Evolutionary conservation across 306 rosid species (phyloP).

Genomic region (Canavalia ensiformis): DNA sequence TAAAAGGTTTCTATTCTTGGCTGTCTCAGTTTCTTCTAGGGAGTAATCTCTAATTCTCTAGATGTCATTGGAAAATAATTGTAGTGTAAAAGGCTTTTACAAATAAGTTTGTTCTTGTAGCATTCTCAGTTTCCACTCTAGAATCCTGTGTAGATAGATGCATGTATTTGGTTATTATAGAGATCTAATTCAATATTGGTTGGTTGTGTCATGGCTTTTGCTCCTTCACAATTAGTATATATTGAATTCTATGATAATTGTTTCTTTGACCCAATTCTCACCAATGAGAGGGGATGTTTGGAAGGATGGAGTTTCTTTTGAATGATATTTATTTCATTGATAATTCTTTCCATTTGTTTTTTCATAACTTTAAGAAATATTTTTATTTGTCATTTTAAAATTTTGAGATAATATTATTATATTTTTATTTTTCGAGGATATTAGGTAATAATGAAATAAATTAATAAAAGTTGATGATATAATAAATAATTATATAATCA

Average conservation of each 20-base stretch:
- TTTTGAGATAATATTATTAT: no score
- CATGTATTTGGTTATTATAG: conserved; percentile 32
- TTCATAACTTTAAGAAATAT: no score
- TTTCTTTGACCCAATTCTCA: background rate
- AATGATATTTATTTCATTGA: background rate
- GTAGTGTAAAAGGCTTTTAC: conserved; percentile 30
- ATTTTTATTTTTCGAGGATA: no score
- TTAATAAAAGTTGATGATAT: no score
- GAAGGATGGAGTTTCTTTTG: background rate
- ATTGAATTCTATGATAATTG: conserved; percentile 11
- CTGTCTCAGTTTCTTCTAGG: conserved; percentile 36
- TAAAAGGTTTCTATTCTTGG: conserved; percentile 34
- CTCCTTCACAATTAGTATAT: background rate
- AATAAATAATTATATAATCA: no score
- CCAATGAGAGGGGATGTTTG: background rate
- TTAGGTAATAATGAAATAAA: no score
- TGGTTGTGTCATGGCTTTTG: background rate
- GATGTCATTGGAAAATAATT: conserved; percentile 37
- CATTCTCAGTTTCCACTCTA: conserved; percentile 12
- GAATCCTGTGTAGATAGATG: conserved; percentile 46
- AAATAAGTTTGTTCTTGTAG: conserved; percentile 25
- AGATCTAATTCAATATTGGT: conserved; percentile 26
- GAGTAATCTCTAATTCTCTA: conserved; percentile 40
- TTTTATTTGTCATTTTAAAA: no score
- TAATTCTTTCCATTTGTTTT: no score